These are phyloP conservation scores for Spergularia marina DNA, from an alignment of 148 eudicot genomes.

Conservation along the genomic window DNA sequence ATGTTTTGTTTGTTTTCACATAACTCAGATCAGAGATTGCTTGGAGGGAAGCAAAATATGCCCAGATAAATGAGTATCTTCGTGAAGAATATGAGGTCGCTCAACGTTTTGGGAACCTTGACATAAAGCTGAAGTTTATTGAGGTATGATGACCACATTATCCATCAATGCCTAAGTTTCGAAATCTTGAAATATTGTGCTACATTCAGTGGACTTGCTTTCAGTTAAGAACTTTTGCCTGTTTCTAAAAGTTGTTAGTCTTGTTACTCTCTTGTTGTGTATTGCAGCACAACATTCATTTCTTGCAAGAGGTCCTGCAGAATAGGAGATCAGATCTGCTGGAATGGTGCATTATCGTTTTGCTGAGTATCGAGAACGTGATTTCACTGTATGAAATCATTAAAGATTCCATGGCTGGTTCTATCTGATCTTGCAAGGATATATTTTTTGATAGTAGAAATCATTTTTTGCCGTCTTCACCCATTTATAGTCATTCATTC, in stretches of 20 bases:
- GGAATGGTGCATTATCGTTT: constrained; percentile 89
- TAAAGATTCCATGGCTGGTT: constrained; percentile 45
- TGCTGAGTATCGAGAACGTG: constrained; percentile 69
- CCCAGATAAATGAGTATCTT: constrained; percentile 76
- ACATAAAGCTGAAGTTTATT: constrained; percentile 86
- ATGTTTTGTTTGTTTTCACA: background rate
- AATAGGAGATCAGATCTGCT: constrained; percentile 79
- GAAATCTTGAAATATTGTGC: background rate
- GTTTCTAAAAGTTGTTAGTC: background rate
- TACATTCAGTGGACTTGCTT: constrained; percentile 7
- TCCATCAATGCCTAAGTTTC: background rate
- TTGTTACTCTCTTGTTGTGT: background rate
- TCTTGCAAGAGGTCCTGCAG: constrained; percentile 94
- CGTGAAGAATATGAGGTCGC: constrained; percentile 90
- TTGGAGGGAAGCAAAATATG: constrained; percentile 93
- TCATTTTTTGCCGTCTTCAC: background rate
- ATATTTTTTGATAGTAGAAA: background rate
- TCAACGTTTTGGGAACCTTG: constrained; percentile 88
- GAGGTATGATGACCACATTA: constrained; percentile 48
- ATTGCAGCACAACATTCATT: constrained; percentile 94
- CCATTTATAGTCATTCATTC: background rate
- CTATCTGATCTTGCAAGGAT: constrained; percentile 26
- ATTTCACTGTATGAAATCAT: constrained; percentile 66
- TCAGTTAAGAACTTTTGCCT: background rate
- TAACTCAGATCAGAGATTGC: constrained; percentile 91